Percentiles rank a stretch among this genome's conserved stretches.
Evolutionary conservation across 2,329 filamentous ascomycete genomes (phyloP).

Genomic region (Microdochium nivale): DNA sequence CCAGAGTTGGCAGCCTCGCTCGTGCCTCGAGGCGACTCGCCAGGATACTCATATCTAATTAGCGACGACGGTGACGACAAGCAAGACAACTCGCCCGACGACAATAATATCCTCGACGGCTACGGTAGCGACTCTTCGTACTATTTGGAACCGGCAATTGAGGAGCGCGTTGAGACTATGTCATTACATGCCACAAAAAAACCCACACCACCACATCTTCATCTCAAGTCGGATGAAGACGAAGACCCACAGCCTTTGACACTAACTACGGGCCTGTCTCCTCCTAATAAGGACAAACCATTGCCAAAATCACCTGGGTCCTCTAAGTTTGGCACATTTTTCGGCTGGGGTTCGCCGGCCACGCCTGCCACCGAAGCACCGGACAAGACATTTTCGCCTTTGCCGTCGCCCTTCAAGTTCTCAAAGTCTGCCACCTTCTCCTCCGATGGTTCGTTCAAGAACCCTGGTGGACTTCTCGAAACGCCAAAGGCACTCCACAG

Average conservation of each 20-base stretch:
- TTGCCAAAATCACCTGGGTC: constrained; percentile 43
- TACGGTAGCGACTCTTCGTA: constrained; percentile 25
- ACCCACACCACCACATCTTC: constrained; percentile 42
- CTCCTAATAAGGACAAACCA: constrained; percentile 42
- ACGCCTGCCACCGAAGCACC: constrained; percentile 42
- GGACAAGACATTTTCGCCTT: constrained; percentile 33
- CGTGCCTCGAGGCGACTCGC: not conserved
- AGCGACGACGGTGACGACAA: constrained; percentile 21
- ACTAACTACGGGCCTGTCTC: constrained; percentile 11
- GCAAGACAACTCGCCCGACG: constrained; percentile 21
- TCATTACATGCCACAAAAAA: constrained; percentile 39
- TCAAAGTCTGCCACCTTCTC: constrained; percentile 26
- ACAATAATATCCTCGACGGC: constrained; percentile 21
- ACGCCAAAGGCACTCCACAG: constrained; percentile 30
- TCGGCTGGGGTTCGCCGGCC: constrained; percentile 42
- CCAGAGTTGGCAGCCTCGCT: constrained; percentile 17
- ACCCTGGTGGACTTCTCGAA: constrained; percentile 28
- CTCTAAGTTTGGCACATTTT: constrained; percentile 41
- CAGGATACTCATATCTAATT: constrained; percentile 24
- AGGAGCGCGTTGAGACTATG: constrained; percentile 28
- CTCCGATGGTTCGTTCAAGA: constrained; percentile 33
- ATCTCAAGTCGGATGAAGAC: constrained; percentile 30
- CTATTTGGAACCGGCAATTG: constrained; percentile 23
- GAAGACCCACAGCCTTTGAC: constrained; percentile 16
- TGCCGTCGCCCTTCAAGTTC: constrained; percentile 41